phyloP scores from a whole-genome alignment of 2,329 filamentous ascomycete genomes.

The Apiospora hydei region DNA sequence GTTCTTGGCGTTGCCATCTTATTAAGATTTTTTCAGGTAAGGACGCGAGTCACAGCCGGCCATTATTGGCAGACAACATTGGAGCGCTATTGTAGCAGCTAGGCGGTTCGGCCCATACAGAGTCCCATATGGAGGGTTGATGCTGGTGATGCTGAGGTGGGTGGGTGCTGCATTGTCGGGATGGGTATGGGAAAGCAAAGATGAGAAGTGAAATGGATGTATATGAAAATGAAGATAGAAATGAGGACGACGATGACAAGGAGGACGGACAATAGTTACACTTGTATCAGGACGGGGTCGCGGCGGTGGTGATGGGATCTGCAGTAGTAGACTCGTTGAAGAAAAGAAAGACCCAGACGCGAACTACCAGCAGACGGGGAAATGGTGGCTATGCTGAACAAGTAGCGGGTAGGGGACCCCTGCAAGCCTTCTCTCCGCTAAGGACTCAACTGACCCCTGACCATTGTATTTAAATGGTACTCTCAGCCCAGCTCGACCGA shows the following conservation, averaged over 20 bases:
- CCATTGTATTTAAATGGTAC: conserved; percentile 17
- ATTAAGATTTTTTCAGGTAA: conserved; percentile 2
- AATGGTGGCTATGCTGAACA: conserved; percentile 17
- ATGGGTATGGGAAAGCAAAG: not conserved
- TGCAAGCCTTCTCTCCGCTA: not conserved
- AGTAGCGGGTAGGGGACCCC: conserved; percentile 3
- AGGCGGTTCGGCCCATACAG: not conserved
- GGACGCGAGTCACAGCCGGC: conserved; percentile 10
- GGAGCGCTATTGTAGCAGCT: not conserved
- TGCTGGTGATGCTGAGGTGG: not conserved
- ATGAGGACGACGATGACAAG: not conserved
- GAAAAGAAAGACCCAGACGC: conserved; percentile 5
- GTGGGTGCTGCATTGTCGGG: not conserved
- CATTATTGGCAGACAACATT: not conserved
- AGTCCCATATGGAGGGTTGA: not conserved
- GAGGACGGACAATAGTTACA: not conserved
- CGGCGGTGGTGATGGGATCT: conserved; percentile 4
- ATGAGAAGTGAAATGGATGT: not conserved
- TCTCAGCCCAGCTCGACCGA: conserved; percentile 20
- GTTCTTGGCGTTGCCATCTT: conserved; percentile 13
- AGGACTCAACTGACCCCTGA: conserved; percentile 8
- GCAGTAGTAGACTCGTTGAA: conserved; percentile 19
- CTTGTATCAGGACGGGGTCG: not conserved
- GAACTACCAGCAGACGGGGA: not conserved
- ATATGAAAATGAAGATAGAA: not conserved